Percentiles rank a stretch among this genome's conserved stretches.
phyloP scores from a whole-genome alignment of 768 basidiomycete species.

The Dentipellis fragilis region DNA sequence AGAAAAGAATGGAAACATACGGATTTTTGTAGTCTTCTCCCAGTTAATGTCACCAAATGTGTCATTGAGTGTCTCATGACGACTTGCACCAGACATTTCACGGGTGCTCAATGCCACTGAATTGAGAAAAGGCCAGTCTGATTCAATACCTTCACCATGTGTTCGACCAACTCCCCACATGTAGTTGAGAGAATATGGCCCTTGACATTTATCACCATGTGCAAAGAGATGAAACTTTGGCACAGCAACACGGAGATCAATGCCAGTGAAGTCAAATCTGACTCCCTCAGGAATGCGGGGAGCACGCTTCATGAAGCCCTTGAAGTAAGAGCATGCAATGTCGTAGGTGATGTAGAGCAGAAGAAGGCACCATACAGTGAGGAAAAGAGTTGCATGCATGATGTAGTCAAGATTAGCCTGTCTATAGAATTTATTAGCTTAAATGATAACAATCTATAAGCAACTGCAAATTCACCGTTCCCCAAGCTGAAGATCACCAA shows the following conservation, averaged over 20 bases:
- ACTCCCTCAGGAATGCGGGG: background rate
- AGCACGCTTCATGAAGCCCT: background rate
- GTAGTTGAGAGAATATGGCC: slow-evolving; percentile 10
- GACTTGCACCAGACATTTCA: slow-evolving; percentile 9
- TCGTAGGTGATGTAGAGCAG: background rate
- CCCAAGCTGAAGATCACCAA: background rate
- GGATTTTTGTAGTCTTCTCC: slow-evolving; percentile 2
- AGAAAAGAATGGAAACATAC: background rate
- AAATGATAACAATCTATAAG: too few relatives aligned
- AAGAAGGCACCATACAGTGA: too few relatives aligned
- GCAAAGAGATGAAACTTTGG: slow-evolving; percentile 12
- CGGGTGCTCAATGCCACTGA: background rate
- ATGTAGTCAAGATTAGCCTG: too few relatives aligned
- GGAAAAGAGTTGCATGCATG: too few relatives aligned
- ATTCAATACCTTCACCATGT: slow-evolving; percentile 15
- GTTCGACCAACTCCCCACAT: slow-evolving; percentile 5
- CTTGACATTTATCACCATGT: slow-evolving; percentile 11
- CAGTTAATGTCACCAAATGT: slow-evolving; percentile 7
- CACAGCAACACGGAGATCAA: background rate
- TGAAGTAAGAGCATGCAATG: background rate
- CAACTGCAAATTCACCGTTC: too few relatives aligned
- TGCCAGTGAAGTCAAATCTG: background rate
- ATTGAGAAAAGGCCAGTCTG: slow-evolving; percentile 12
- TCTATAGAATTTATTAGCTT: too few relatives aligned
- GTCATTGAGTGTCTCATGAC: slow-evolving; percentile 10